These are phyloP conservation scores for Marchantia paleacea DNA, from an alignment of 225 moss, liverwort and hornwort species.

Conservation along the genomic window DNA sequence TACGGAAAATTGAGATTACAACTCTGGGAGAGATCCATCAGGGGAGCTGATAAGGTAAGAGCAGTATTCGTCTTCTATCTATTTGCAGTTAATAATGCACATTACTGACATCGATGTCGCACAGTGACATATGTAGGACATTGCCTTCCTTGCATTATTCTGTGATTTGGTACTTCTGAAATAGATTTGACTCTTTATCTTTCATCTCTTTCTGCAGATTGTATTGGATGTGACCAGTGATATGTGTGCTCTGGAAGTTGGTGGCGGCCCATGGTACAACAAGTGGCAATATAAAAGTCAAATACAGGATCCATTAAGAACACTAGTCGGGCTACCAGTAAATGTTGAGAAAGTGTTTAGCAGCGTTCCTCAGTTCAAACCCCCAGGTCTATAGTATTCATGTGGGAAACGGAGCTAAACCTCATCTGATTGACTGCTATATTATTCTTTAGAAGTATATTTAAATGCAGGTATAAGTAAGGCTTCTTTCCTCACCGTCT, in stretches of 20 bases:
- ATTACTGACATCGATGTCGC: background rate
- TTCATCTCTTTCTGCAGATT: slow-evolving; percentile 19
- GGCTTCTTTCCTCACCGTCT: too few relatives aligned
- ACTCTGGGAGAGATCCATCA: slow-evolving; percentile 58
- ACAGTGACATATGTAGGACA: background rate
- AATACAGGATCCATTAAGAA: slow-evolving; percentile 59
- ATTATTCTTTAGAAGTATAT: too few relatives aligned
- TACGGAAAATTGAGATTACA: slow-evolving; percentile 68
- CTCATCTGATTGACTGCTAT: too few relatives aligned
- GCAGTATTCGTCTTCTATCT: background rate
- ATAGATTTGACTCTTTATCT: background rate
- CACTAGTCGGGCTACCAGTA: slow-evolving; percentile 58
- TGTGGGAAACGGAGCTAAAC: too few relatives aligned
- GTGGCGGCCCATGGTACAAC: slow-evolving; percentile 89
- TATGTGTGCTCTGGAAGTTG: slow-evolving; percentile 84
- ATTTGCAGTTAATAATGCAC: background rate
- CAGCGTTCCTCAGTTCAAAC: slow-evolving; percentile 56
- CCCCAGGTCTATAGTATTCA: slow-evolving; percentile 66
- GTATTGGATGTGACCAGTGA: slow-evolving; percentile 68
- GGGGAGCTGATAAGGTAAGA: slow-evolving; percentile 58
- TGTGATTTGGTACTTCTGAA: background rate
- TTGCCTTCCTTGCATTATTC: background rate
- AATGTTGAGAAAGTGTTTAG: slow-evolving; percentile 60
- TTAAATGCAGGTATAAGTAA: too few relatives aligned
- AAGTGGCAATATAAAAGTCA: slow-evolving; percentile 56